Percentiles rank a stretch among this genome's conserved stretches.
phyloP scores from a whole-genome alignment of 2,329 filamentous ascomycete genomes.

The Aspergillus piperis region DNA sequence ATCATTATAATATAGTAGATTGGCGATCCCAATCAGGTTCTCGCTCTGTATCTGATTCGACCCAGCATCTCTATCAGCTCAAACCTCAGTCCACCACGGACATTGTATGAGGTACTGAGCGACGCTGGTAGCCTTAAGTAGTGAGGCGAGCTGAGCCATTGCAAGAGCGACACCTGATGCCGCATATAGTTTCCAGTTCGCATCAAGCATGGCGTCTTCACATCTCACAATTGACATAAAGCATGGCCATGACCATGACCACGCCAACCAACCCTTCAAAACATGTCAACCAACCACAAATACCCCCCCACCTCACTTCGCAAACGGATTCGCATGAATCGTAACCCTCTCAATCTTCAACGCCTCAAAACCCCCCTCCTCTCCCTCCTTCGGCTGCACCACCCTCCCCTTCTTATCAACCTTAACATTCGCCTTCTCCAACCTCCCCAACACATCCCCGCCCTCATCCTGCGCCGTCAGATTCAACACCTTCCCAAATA shows the following conservation, averaged over 20 bases:
- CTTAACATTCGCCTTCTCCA: conserved; percentile 61
- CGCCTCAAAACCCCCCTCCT: conserved; percentile 48
- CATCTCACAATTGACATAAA: too few relatives aligned
- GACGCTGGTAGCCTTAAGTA: not conserved
- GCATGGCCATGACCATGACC: too few relatives aligned
- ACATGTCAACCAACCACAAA: not conserved
- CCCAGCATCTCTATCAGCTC: not conserved
- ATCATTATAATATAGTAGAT: not conserved
- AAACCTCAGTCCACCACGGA: not conserved
- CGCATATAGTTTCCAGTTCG: too few relatives aligned
- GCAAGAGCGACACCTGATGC: not conserved
- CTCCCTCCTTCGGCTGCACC: conserved; percentile 43
- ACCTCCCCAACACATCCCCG: conserved; percentile 47
- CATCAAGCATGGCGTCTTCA: too few relatives aligned
- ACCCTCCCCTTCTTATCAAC: conserved; percentile 66
- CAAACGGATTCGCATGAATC: conserved; percentile 66
- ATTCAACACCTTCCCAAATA: conserved; percentile 63
- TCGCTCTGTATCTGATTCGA: not conserved
- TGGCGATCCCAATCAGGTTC: not conserved
- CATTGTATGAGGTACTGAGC: not conserved
- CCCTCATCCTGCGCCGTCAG: conserved; percentile 46
- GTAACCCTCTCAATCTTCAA: conserved; percentile 59
- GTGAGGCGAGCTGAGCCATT: not conserved
- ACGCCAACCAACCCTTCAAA: not conserved
- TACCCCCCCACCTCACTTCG: conserved; percentile 46